Conservation (phyloP, 306 rosid genomes). For the Vicia sativa region DNA sequence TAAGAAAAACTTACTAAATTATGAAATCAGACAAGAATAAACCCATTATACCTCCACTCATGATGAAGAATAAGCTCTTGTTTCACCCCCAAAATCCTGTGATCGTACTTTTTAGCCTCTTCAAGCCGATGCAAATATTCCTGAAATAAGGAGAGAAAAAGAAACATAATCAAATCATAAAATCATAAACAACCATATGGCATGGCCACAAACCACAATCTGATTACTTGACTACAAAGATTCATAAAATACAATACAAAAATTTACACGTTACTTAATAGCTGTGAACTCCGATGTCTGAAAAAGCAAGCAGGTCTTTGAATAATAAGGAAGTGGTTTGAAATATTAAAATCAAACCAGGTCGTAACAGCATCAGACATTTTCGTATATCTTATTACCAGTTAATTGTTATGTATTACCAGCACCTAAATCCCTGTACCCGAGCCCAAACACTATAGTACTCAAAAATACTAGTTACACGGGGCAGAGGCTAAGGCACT, state of each 20-base stretch:
- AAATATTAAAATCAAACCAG: not conserved
- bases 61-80: constrained; percentile 93
- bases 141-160: constrained; percentile 46
- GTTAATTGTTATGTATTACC: not conserved
- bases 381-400: not conserved
- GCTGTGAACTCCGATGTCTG: not conserved
- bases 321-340: not conserved
- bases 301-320: not conserved
- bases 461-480: not conserved
- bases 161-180: constrained; percentile 18
- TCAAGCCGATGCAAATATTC: constrained; percentile 64
- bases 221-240: not conserved
- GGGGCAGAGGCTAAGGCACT: not conserved
- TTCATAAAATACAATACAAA: constrained; percentile 1
- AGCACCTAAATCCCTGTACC: not conserved
- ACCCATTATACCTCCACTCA: constrained; percentile 72
- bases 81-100: constrained; percentile 82
- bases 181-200: constrained; percentile 32
- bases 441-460: not conserved
- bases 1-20: constrained; percentile 29
- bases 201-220: constrained; percentile 20
- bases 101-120: constrained; percentile 97
- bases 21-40: constrained; percentile 26
- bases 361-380: not conserved
- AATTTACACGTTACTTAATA: not conserved